phyloP scores from a whole-genome alignment of 2,329 filamentous ascomycete species.

The Alternaria sp. region DNA sequence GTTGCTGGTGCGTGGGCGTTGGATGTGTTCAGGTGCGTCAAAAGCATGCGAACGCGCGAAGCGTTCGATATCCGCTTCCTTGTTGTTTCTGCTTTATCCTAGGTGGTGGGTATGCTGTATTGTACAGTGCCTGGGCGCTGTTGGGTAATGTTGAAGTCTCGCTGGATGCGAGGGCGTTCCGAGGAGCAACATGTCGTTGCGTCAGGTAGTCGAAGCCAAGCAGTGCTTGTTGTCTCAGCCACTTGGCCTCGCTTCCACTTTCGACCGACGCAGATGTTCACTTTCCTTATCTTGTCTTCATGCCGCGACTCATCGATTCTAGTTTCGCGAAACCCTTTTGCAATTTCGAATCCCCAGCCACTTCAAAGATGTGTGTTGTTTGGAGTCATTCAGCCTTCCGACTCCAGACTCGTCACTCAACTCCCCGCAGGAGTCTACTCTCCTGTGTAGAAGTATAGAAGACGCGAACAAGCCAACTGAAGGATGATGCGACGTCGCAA shows the following conservation, averaged over 20 bases:
- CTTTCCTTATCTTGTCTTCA: background rate
- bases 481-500: no score
- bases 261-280: background rate
- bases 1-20: background rate
- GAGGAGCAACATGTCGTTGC: background rate
- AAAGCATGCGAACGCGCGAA: background rate
- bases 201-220: conserved; percentile 10
- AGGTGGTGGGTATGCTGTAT: no score
- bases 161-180: background rate
- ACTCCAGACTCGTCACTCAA: background rate
- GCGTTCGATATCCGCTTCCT: background rate
- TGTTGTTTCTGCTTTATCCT: background rate
- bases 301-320: background rate
- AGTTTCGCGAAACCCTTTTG: background rate
- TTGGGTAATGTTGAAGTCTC: background rate
- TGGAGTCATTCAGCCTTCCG: background rate
- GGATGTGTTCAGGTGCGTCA: background rate
- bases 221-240: conserved; percentile 3
- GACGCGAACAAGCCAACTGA: no score
- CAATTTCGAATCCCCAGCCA: no score
- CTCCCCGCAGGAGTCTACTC: no score
- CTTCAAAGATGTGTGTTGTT: no score
- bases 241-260: conserved; percentile 1
- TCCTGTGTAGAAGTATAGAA: no score
- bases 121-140: background rate